phyloP scores from a whole-genome alignment of 1,139 yeast species.

The Taphrina confusa region DNA sequence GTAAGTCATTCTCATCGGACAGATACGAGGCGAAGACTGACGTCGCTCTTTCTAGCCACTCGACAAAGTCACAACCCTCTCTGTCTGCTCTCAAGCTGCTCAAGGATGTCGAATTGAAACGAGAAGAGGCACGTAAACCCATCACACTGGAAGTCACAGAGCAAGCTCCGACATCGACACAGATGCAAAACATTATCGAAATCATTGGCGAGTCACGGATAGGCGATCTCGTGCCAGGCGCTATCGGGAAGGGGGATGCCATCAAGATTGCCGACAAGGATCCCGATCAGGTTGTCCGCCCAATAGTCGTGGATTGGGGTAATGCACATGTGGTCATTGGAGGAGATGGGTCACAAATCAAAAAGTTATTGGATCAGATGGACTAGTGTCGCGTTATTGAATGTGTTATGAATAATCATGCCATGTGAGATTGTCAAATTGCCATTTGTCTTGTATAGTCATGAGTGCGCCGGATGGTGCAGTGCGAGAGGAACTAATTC shows the following conservation, averaged over 20 bases:
- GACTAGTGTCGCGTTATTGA: neutral
- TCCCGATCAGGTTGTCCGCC: conserved; percentile 7
- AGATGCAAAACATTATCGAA: conserved; percentile 25
- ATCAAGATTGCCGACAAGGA: conserved; percentile 16
- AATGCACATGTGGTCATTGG: conserved; percentile 31
- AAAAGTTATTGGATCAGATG: conserved; percentile 18
- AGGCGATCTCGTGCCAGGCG: conserved; percentile 27
- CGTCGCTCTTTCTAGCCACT: conserved; percentile 5
- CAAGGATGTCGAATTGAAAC: conserved; percentile 24
- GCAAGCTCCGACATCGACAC: conserved; percentile 29
- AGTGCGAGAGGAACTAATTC: too few species aligned
- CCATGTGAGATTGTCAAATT: too few species aligned
- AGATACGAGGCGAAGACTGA: neutral
- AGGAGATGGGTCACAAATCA: conserved; percentile 20
- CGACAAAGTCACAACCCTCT: conserved; percentile 20
- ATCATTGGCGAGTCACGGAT: conserved; percentile 14
- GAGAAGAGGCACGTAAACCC: conserved; percentile 9
- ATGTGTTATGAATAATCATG: too few species aligned
- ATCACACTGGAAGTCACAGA: conserved; percentile 29
- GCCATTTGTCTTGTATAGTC: too few species aligned
- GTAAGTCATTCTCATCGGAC: neutral
- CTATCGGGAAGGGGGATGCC: conserved; percentile 18
- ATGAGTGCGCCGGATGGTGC: too few species aligned
- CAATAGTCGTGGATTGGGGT: conserved; percentile 29
- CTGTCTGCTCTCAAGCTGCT: conserved; percentile 16